Evolutionary conservation across 2,329 filamentous ascomycete species (phyloP), one percentile per base, ranked within the genome.

Genomic region (Byssothecium circinans): DNA sequence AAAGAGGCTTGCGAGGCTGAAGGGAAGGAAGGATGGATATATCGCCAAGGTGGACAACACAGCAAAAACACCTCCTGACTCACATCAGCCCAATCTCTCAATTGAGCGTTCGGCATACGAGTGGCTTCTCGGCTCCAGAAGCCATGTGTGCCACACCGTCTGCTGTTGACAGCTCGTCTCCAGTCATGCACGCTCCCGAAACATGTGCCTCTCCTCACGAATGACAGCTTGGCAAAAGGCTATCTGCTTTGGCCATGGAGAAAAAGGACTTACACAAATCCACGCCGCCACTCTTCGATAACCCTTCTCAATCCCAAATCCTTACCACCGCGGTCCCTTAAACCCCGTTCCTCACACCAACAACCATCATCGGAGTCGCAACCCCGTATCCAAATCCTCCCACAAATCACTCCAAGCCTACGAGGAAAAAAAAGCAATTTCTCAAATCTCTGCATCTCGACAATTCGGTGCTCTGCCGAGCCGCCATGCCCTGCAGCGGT

Each of bases 241-340:
- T 10, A 36, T 15, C 4, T 19, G 10, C 33, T 14, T 6, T 33
- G 30, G 17, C 4, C 6, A 14, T 15, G 30, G 30, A 12, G 17
- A 33, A n/a, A 14, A 18, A 23, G 37, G 41, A 8, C 8, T 30
- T 29, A 23, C 49, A 45, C 38, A 47, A 35, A n/a, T 41, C 41
- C 49, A 57, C 53, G 59, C 50, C 54, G 56, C 58, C 49, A 51
- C 50, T 50, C 43, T 8, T 11, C n/a, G 37, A 34, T 19, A 20
- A 11, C 27, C 35, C 23, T 25, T 20, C 38, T 22, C 43, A 34
- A 43, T 29, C 11, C 14, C 14, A 17, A 4, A 6, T 33, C 6
- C 15, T 33, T 33, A 5, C 15, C 30, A 33, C 30, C n/a, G n/a
- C n/a, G n/a, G n/a, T n/a, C n/a, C n/a, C n/a, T 6, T 14, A 33